Conservation (phyloP, 2,329 filamentous ascomycete species). For the Seiridium unicorne region DNA sequence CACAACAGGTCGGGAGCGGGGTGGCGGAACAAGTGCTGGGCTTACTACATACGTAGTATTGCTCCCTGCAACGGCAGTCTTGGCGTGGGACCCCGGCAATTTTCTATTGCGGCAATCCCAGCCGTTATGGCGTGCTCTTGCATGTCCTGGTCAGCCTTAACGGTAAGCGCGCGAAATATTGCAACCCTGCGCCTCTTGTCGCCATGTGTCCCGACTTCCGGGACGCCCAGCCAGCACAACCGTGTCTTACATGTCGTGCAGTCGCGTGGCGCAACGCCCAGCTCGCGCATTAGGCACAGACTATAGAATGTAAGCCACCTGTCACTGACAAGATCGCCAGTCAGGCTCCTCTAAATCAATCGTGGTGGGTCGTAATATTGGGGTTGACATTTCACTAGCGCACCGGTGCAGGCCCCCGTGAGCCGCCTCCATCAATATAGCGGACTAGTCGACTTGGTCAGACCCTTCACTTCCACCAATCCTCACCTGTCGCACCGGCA, state of each 20-base stretch:
- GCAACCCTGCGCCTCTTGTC: not conserved
- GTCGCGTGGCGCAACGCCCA: not conserved
- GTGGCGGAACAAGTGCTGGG: too few relatives aligned
- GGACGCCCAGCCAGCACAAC: not conserved
- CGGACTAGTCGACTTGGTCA: not conserved
- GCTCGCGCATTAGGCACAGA: not conserved
- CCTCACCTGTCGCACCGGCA: not conserved
- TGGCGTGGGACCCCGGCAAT: not conserved
- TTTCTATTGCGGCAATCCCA: not conserved
- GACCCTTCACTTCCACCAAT: conserved; percentile 6
- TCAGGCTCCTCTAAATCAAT: not conserved
- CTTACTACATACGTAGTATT: not conserved
- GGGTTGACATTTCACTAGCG: conserved; percentile 7
- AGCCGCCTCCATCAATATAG: conserved; percentile 4
- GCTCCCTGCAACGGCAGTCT: not conserved
- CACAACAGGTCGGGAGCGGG: too few relatives aligned
- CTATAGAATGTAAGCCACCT: not conserved
- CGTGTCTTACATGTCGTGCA: not conserved
- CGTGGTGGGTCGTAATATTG: conserved; percentile 8
- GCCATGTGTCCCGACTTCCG: not conserved
- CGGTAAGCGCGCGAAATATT: conserved; percentile 3
- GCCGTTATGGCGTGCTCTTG: conserved; percentile 1
- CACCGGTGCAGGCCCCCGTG: conserved; percentile 1
- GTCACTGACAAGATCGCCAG: not conserved
- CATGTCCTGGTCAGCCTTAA: not conserved